phyloP scores from a whole-genome alignment of 2,329 filamentous ascomycete species.

The Colletotrichum somersetense region DNA sequence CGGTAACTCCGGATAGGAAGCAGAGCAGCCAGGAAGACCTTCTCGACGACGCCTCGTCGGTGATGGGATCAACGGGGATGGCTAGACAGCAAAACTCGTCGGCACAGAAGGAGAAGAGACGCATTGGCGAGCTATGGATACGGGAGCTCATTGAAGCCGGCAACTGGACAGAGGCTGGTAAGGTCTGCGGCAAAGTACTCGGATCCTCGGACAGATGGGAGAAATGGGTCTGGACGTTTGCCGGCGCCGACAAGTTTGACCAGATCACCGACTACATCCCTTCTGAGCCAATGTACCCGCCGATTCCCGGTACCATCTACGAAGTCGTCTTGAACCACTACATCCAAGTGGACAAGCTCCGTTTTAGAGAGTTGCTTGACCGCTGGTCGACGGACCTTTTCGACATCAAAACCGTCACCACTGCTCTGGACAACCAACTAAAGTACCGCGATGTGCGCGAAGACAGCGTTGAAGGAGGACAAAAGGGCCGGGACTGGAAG shows the following conservation, averaged over 20 bases:
- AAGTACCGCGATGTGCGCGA: slow-evolving; percentile 80
- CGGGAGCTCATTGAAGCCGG: slow-evolving; percentile 82
- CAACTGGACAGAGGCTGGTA: slow-evolving; percentile 83
- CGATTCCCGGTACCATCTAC: slow-evolving; percentile 85
- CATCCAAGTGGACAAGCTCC: slow-evolving; percentile 79
- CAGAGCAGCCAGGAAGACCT: slow-evolving; percentile 69
- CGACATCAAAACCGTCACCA: slow-evolving; percentile 80
- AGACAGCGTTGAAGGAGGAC: slow-evolving; percentile 80
- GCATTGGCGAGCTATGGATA: slow-evolving; percentile 94
- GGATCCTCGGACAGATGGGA: slow-evolving; percentile 88
- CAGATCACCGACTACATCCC: slow-evolving; percentile 91
- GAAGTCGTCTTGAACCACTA: slow-evolving; percentile 93
- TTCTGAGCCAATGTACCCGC: slow-evolving; percentile 79
- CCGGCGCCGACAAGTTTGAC: slow-evolving; percentile 86
- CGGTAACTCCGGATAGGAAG: slow-evolving; percentile 57
- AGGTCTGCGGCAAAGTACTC: slow-evolving; percentile 85
- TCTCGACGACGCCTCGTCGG: slow-evolving; percentile 78
- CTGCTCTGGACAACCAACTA: slow-evolving; percentile 85
- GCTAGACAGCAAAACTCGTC: slow-evolving; percentile 38
- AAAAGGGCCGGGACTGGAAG: slow-evolving; percentile 84
- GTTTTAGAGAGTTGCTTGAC: slow-evolving; percentile 83
- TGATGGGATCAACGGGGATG: slow-evolving; percentile 67
- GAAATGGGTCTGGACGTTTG: slow-evolving; percentile 95
- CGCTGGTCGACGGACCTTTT: slow-evolving; percentile 89
- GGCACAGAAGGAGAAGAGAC: slow-evolving; percentile 86